Evolutionary conservation across 2,329 filamentous ascomycete genomes (phyloP), one percentile per base, ranked within the genome.

Genomic region (Fusarium palustre): DNA sequence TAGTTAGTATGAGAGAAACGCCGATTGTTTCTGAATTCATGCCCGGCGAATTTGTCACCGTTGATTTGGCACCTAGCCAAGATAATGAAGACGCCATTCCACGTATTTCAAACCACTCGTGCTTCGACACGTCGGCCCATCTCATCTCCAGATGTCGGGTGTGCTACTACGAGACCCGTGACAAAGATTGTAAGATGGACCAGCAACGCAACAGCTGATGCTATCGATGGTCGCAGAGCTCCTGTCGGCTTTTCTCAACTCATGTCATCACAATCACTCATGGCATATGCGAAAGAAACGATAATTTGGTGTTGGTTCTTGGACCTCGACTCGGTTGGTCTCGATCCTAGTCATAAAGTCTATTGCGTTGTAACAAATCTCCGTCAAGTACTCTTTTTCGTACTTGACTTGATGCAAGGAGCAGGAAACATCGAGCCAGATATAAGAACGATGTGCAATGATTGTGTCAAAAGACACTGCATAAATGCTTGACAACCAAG

Each of bases 281-380:
- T 28, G 20, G 53, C 43, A 58, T 39, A 52, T 55, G 54, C 42
- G 45, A 50, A 64, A 25, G 47, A 45, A 47, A 56, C 45, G 31
- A 41, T 48, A 47, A 36, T 55, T 58, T 72, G 58, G 65, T 72
- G 70, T 62, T 74, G 71, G 71, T 63, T 73, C 65, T 55, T 70
- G 63, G 56, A 71, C 61, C 63, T 66, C 28, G 72, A 74, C 72
- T 70, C 71, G 65, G 49, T 34, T 74, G 72, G 72, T 66, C 72
- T 69, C 42, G 55, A 60, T 61, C 71, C 68, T 65, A 70, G 64
- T 74, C 68, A 71, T 73, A 60, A 49, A 71, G 58, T 74, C 68
- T 74, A 74, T 74, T 74, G 68, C 46, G 60, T 71, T 59, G 42
- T 59, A 65, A 50, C 49, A 48, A 54, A 46, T 58, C 49, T 34